Evolutionary conservation across 768 basidiomycete genomes (phyloP).

Genomic region (Astraeus odoratus): DNA sequence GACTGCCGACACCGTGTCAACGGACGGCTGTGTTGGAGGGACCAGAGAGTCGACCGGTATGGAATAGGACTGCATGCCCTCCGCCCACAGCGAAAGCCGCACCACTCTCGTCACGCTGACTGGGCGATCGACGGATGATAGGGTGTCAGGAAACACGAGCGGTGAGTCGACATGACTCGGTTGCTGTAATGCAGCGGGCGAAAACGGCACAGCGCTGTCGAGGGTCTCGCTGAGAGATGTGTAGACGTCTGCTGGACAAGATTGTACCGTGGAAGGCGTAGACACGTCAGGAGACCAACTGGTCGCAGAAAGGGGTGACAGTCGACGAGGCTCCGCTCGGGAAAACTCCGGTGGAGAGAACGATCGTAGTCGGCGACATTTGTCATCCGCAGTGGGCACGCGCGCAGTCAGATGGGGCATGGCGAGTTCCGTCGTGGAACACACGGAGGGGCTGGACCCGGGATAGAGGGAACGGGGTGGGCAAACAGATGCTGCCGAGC

Average conservation of each 20-base stretch:
- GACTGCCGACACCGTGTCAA: slow-evolving; percentile 34
- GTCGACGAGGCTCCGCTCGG: slow-evolving; percentile 26
- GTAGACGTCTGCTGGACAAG: slow-evolving; percentile 20
- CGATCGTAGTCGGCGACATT: slow-evolving; percentile 24
- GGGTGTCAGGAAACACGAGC: slow-evolving; percentile 20
- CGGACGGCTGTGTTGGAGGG: slow-evolving; percentile 32
- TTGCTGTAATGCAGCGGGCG: slow-evolving; percentile 18
- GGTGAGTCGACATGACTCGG: slow-evolving; percentile 24
- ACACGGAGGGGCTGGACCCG: slow-evolving; percentile 17
- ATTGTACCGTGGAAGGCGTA: slow-evolving; percentile 20
- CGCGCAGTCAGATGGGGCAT: slow-evolving; percentile 16
- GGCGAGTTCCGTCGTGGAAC: slow-evolving; percentile 20
- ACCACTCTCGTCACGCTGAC: slow-evolving; percentile 30
- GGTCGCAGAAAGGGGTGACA: slow-evolving; percentile 24
- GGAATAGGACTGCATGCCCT: slow-evolving; percentile 59
- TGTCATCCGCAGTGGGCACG: too few species aligned
- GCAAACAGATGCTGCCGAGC: slow-evolving; percentile 21
- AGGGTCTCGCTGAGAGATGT: slow-evolving; percentile 16
- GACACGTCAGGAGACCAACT: slow-evolving; percentile 22
- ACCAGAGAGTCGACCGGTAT: slow-evolving; percentile 52
- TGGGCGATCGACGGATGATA: slow-evolving; percentile 25
- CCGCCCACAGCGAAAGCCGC: slow-evolving; percentile 50
- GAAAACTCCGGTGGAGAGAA: slow-evolving; percentile 22
- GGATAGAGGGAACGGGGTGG: slow-evolving; percentile 21
- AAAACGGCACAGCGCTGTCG: slow-evolving; percentile 15